Evolutionary conservation across 371 early-diverging fungal species (phyloP).

Genomic region (Quaeritorhiza haematococci): DNA sequence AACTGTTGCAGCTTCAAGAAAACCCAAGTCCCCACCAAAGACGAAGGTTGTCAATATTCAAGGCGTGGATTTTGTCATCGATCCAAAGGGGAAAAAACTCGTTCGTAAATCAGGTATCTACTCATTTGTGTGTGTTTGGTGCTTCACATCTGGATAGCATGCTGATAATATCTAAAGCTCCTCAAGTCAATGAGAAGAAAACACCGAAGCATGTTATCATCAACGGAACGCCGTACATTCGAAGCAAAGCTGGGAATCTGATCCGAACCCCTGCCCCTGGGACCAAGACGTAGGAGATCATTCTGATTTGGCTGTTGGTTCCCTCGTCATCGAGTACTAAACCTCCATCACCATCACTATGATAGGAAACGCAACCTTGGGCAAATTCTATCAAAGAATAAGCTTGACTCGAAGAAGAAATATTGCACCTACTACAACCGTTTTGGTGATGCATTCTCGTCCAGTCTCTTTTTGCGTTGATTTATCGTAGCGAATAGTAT

Average conservation of each 20-base stretch:
- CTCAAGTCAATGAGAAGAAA: no score
- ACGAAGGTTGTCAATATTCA: not conserved
- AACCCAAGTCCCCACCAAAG: no score
- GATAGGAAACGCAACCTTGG: not conserved
- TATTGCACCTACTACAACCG: constrained; percentile 22
- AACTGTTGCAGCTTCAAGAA: no score
- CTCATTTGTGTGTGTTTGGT: not conserved
- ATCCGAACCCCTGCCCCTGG: constrained; percentile 7
- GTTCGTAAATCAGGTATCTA: constrained; percentile 4
- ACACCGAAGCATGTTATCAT: constrained; percentile 16
- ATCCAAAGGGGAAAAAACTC: constrained; percentile 7
- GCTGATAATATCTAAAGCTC: no score
- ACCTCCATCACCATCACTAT: no score
- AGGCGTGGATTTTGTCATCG: constrained; percentile 1
- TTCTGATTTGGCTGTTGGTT: no score
- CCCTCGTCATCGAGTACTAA: no score
- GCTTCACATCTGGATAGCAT: no score
- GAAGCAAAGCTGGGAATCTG: constrained; percentile 22
- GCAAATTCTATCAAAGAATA: constrained; percentile 1
- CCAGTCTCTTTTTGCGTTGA: not conserved
- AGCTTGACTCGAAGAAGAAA: not conserved
- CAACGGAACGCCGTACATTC: constrained; percentile 15
- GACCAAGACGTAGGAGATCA: no score
- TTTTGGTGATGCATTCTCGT: constrained; percentile 8
- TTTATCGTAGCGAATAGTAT: no score